Base-by-base conservation (phyloP, 257 asterid genomes). In the Solanum chmielewskii region DNA sequence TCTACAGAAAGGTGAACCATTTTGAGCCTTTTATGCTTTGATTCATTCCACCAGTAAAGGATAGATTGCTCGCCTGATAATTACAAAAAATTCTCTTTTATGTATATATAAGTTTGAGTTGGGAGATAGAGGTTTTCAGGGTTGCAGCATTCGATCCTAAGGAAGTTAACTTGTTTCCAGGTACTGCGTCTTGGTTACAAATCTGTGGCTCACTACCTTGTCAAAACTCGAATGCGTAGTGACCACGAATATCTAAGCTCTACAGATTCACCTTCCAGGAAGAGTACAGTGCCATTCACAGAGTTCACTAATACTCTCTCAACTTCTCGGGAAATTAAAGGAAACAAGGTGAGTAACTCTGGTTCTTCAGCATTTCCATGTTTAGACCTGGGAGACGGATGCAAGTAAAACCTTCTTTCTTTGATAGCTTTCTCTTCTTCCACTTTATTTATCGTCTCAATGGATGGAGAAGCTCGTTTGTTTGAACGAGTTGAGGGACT, bases 131-230 rank as follows among this genome's bases (percentile, higher is more conserved):
- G 68, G 25, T 47, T 83, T 70, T 37, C 10, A 13, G 78, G 87
- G 11, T 84, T 64, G 73, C 15, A 76, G 49, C 21, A 83, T 39
- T 75, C 60, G 33, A 78, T 62, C 35, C 64, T 76, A 76, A 87
- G 82, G 78, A 89, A 78, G 83, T 31, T 9, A n/a, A 42, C 45
- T 15, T 77, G 44, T 37, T 56, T 80, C 49, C 91, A 94, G 98
- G 98, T 90, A 45, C 20, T 9, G 69, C 71, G 39, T 16, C 93
- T 90, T 77, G 97, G 98, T 83, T 93, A 86, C 93, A 94, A 91
- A 90, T 94, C 98, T 25, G 98, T 93, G 88, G 97, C 98, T 18
- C 98, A 95, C 91, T 95, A 93, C 88, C 98, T 95, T 85, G 91
- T 95, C 33, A 83, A 83, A 44, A 92, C 93, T 83, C 87, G 84